Evolutionary conservation across 352 stramenopile genomes (phyloP), one percentile per base, ranked within the genome.

Genomic region (Pythium biforme): DNA sequence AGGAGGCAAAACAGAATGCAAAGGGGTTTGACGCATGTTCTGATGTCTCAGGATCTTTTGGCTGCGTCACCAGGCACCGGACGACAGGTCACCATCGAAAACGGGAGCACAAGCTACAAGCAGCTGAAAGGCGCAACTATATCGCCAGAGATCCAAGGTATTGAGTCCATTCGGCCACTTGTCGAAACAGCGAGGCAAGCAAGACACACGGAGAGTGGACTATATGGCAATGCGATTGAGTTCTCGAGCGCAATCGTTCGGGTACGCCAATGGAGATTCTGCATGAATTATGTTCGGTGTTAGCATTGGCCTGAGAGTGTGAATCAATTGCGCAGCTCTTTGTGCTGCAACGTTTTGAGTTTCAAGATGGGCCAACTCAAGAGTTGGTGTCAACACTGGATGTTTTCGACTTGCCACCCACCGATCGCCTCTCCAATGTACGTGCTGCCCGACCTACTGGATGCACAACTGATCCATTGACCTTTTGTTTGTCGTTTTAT

Each of bases 221-320:
- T 79, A 2, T 84, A 77, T 52, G 79, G 79, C 25, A 72, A 75
- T 45, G 69, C 72, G 0, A 62, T 47, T 12, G 75, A 87, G 17
- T 89, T 87, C 58, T 81, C 62, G 51, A 75, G 69, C 27, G 73
- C 70, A 10, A 61, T 87, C 2, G 37, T 90, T n/a, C 66, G 69
- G 43, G 81, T 88, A 55, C 14, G 55, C 29, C 9, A 7, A 20
- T 43, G 6, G 37, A 34, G 5, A 34, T 20, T 43, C 10, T 1
- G 14, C 37, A 43, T 19, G 12, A 3, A 43, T n/a, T n/a, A n/a
- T 43, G 12, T 17, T 43, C 15, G 5, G 37, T 43, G 15, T 43
- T 20, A n/a, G 14, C 14, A 4, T 43, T 43, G 37, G 14, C 8
- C 31, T 37, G 14, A 37, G 31, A 15, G 37, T 20, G 37, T 43